These are phyloP conservation scores for Zopfochytrium polystomum DNA, from an alignment of 371 early-diverging fungal species.

Conservation along the genomic window DNA sequence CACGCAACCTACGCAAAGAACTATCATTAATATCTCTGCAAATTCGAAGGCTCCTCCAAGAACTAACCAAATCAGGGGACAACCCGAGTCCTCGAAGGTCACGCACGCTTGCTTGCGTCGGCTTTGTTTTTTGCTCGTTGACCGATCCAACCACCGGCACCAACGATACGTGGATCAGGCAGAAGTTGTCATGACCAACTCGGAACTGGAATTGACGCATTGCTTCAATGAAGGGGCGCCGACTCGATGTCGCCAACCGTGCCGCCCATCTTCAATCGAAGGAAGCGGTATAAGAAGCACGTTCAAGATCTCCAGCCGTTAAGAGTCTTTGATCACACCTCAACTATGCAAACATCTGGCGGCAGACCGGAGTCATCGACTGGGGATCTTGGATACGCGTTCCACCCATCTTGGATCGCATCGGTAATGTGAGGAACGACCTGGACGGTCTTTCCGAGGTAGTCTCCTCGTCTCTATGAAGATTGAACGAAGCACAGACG, in stretches of 20 bases:
- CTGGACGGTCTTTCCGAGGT: conserved; percentile 98
- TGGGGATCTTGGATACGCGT: conserved; percentile 82
- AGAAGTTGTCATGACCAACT: conserved; percentile 96
- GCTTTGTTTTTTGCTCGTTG: conserved; percentile 99
- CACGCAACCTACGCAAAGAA: conserved; percentile 75
- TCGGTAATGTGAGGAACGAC: conserved; percentile 98
- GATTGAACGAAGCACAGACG: neutral
- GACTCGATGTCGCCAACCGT: conserved; percentile 99
- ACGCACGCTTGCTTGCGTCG: conserved; percentile 93
- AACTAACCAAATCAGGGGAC: conserved; percentile 80
- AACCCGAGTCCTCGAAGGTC: conserved; percentile 95
- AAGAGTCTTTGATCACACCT: conserved; percentile 53
- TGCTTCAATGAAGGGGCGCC: conserved; percentile 97
- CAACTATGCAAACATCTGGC: conserved; percentile 98
- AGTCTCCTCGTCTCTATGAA: conserved; percentile 84
- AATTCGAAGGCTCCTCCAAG: no score
- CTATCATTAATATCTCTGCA: no score
- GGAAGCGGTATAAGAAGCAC: no score
- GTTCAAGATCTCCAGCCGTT: no score
- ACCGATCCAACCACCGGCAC: conserved; percentile 96
- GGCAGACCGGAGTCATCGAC: conserved; percentile 79
- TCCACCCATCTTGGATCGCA: conserved; percentile 96
- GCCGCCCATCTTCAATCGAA: conserved; percentile 76
- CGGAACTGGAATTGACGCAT: conserved; percentile 99
- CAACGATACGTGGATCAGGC: conserved; percentile 95